These are phyloP conservation scores for Suillus sp. DNA, from an alignment of 768 basidiomycete genomes.

Conservation along the genomic window DNA sequence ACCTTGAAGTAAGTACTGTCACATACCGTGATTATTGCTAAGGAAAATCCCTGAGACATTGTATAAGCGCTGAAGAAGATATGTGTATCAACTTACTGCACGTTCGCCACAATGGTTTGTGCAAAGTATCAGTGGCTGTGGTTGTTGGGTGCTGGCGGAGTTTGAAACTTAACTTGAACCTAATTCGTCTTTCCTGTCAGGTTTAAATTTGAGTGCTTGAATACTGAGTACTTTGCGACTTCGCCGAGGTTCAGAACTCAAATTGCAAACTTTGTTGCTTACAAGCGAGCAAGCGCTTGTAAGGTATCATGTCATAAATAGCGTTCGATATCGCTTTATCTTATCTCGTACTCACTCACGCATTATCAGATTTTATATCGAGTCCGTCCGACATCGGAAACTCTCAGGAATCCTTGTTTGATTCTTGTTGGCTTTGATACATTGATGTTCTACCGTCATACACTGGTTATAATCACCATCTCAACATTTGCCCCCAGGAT, in stretches of 20 bases:
- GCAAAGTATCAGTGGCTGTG: neutral
- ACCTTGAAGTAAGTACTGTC: conserved; percentile 3
- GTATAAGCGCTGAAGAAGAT: neutral
- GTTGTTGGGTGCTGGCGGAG: neutral
- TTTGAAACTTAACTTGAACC: neutral
- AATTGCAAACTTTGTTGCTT: neutral
- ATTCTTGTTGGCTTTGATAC: conserved; percentile 71
- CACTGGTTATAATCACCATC: neutral
- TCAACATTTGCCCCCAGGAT: conserved; percentile 55
- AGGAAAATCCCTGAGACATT: neutral
- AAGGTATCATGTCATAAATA: neutral
- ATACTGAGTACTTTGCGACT: neutral
- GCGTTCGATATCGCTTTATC: neutral
- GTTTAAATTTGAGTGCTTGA: neutral
- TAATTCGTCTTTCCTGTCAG: neutral
- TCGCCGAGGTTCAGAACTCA: neutral
- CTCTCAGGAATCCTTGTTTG: conserved; percentile 72
- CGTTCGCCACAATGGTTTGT: neutral
- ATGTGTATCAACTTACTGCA: neutral
- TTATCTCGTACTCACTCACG: neutral
- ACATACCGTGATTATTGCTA: neutral
- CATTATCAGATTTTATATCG: neutral
- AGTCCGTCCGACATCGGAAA: conserved; percentile 92
- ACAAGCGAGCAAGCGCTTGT: neutral
- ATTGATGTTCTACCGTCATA: neutral